A percentile compares a stretch with the other conserved stretches of the same genome.
Evolutionary conservation across 192 early-diverging fungal species (phyloP).

Genomic region (Umbelopsis vinacea): DNA sequence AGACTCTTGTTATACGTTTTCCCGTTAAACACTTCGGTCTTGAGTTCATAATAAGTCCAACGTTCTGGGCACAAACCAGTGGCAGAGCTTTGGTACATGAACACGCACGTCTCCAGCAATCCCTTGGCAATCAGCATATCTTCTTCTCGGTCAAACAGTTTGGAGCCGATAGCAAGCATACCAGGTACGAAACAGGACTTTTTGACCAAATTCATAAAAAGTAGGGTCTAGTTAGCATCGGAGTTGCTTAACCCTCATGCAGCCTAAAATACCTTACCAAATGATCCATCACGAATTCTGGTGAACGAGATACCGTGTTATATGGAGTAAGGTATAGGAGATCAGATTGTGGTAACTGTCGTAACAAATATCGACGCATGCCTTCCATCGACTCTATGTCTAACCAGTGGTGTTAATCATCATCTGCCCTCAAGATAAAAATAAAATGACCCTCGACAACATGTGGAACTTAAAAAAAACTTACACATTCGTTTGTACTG

Average conservation of each 20-base stretch:
- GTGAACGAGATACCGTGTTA: constrained; percentile 15
- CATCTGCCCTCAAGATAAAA: not conserved
- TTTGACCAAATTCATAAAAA: constrained; percentile 14
- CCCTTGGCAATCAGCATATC: constrained; percentile 53
- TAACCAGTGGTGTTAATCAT: constrained; percentile 2
- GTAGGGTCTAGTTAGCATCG: not conserved
- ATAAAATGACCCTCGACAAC: not conserved
- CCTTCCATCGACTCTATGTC: constrained; percentile 39
- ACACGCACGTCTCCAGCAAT: constrained; percentile 50
- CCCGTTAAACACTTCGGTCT: constrained; percentile 11
- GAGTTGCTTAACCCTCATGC: not conserved
- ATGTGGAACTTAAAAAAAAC: not conserved
- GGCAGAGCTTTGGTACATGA: constrained; percentile 44
- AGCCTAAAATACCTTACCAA: constrained; percentile 26
- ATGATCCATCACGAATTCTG: constrained; percentile 33
- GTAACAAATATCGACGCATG: constrained; percentile 37
- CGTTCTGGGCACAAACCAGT: constrained; percentile 56
- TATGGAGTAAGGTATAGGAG: constrained; percentile 30
- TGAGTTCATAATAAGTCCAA: constrained; percentile 26
- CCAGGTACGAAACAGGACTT: constrained; percentile 63
- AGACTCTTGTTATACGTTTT: constrained; percentile 23
- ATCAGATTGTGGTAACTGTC: constrained; percentile 22
- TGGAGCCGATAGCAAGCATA: constrained; percentile 56
- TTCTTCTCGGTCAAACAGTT: constrained; percentile 48
- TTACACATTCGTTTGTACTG: constrained; percentile 48